Percentiles rank a stretch among this genome's conserved stretches.
Conservation (phyloP, 345 rosid species). For the Dimocarpus longan region DNA sequence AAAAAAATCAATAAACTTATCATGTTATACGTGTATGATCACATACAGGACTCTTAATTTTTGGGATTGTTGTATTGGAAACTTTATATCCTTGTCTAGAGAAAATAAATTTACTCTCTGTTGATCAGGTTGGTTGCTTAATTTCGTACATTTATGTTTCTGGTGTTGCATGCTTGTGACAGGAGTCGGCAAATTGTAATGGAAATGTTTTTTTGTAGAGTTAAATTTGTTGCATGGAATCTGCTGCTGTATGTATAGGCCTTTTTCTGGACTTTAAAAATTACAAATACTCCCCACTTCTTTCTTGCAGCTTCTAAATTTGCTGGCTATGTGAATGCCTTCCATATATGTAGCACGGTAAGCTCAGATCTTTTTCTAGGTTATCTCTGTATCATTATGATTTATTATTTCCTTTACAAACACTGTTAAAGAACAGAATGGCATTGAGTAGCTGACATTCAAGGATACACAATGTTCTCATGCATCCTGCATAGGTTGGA, state of each 20-base stretch:
- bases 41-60: background rate
- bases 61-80: background rate
- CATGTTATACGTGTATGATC: background rate
- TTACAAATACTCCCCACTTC: constrained; percentile 11
- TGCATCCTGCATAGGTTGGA: background rate
- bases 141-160: background rate
- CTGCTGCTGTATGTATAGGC: background rate
- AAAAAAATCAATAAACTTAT: background rate
- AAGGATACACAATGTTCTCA: background rate
- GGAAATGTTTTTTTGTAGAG: background rate
- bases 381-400: background rate
- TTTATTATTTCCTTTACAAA: constrained; percentile 2
- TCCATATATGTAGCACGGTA: constrained; percentile 85
- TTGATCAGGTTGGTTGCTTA: background rate
- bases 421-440: background rate
- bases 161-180: background rate
- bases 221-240: constrained; percentile 3
- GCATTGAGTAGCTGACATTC: background rate
- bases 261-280: constrained; percentile 11
- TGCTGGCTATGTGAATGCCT: constrained; percentile 83
- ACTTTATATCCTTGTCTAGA: background rate
- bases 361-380: constrained; percentile 30
- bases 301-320: constrained; percentile 79
- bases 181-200: background rate
- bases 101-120: background rate